A percentile compares a stretch with the other conserved stretches of the same genome.
Conservation (phyloP, 352 stramenopile species). For the Phytopythium chamaehyphon region DNA sequence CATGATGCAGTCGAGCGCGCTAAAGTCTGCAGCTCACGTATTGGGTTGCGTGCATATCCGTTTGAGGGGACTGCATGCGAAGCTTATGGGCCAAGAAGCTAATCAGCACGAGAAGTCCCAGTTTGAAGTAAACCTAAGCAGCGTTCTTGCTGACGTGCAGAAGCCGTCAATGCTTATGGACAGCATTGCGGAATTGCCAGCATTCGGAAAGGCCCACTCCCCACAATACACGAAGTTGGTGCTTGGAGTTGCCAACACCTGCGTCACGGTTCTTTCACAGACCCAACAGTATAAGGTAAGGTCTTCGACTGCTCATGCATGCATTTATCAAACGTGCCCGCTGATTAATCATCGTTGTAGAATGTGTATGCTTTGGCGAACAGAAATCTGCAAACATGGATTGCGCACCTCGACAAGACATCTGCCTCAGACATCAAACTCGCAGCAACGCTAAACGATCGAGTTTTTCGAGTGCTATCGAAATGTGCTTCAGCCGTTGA, state of each 20-base stretch:
- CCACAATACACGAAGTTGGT: conserved; percentile 47
- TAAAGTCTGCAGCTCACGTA: conserved; percentile 26
- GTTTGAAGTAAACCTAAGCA: neutral
- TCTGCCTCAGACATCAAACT: conserved; percentile 48
- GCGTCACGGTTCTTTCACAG: conserved; percentile 26
- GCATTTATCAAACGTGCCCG: conserved; percentile 1
- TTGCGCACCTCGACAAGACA: conserved; percentile 37
- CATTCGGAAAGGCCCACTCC: conserved; percentile 27
- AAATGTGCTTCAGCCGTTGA: conserved; percentile 49
- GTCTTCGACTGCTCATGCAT: neutral
- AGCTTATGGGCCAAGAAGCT: neutral
- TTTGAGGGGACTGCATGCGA: conserved; percentile 38
- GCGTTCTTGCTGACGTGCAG: neutral
- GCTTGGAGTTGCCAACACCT: conserved; percentile 37
- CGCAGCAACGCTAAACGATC: conserved; percentile 53
- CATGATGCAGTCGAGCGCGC: neutral
- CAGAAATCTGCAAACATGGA: conserved; percentile 38
- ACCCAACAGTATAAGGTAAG: conserved; percentile 32
- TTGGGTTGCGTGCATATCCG: conserved; percentile 47
- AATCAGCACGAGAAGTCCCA: neutral
- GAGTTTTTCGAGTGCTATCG: conserved; percentile 67
- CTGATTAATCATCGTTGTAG: neutral
- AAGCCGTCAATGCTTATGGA: neutral
- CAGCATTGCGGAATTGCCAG: conserved; percentile 33
- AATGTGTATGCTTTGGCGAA: conserved; percentile 6